Percentiles rank a stretch among this genome's conserved stretches.
Conservation (phyloP, 352 stramenopile species). For the Phytopythium montanum region DNA sequence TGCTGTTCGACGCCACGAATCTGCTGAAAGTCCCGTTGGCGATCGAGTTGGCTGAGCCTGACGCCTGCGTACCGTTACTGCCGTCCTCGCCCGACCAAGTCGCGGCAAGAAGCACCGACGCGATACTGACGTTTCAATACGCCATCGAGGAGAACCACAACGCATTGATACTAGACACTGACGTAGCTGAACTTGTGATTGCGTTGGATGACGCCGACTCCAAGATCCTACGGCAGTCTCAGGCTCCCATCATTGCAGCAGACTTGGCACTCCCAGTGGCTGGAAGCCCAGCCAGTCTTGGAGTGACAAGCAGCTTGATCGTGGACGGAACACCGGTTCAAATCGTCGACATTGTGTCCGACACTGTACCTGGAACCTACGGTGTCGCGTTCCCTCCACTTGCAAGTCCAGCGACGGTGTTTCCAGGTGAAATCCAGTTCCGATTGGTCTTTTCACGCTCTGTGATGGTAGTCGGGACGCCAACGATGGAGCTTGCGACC, state of each 20-base stretch:
- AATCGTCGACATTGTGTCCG: conserved; percentile 41
- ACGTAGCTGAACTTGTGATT: conserved; percentile 12
- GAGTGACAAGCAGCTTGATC: conserved; percentile 25
- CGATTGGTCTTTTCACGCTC: conserved; percentile 55
- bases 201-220: conserved; percentile 15
- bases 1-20: conserved; percentile 49
- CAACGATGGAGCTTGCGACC: conserved; percentile 53
- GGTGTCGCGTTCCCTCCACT: conserved; percentile 53
- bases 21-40: conserved; percentile 36
- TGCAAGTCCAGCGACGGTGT: conserved; percentile 43
- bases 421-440: conserved; percentile 67
- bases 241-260: conserved; percentile 26
- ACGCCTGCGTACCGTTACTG: conserved; percentile 53
- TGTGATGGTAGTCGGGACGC: conserved; percentile 38
- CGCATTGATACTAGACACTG: conserved; percentile 25
- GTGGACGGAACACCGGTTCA: conserved; percentile 42
- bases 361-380: conserved; percentile 48
- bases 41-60: conserved; percentile 32
- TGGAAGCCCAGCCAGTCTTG: conserved; percentile 19
- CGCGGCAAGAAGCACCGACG: conserved; percentile 32
- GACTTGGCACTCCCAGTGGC: conserved; percentile 28
- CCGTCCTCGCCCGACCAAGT: conserved; percentile 39
- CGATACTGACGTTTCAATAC: conserved; percentile 59
- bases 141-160: conserved; percentile 28
- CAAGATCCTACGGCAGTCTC: conserved; percentile 30